Evolutionary conservation across 1,284 basidiomycete species (phyloP).

Genomic region (Trametes versicolor): DNA sequence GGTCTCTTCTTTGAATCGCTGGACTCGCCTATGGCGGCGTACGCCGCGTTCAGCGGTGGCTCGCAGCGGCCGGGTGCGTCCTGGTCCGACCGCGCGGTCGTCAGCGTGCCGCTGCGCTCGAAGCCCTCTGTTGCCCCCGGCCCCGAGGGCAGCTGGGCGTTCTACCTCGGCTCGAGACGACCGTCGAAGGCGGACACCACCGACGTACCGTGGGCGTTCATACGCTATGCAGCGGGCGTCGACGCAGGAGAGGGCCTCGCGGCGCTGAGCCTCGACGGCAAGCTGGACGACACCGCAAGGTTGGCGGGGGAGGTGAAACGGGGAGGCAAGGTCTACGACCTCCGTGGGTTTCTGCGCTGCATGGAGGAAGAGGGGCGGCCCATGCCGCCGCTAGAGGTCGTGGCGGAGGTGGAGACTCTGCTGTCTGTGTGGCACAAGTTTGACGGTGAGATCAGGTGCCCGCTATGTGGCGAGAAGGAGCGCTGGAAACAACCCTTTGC

Average conservation of each 20-base stretch:
- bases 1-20: too few relatives aligned
- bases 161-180: background rate
- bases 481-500: too few relatives aligned
- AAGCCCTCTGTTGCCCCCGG: background rate
- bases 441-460: background rate
- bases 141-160: background rate
- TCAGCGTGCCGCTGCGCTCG: background rate
- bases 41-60: background rate
- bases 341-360: conserved; percentile 1
- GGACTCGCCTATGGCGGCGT: background rate
- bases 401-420: background rate
- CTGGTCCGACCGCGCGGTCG: background rate
- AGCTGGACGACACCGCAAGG: too few relatives aligned
- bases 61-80: background rate
- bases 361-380: conserved; percentile 3
- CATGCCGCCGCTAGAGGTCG: background rate
- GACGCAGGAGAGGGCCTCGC: background rate
- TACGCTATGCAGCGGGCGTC: background rate
- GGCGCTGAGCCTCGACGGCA: too few relatives aligned
- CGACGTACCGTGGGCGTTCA: conserved; percentile 1
- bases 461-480: too few relatives aligned
- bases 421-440: background rate
- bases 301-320: too few relatives aligned
- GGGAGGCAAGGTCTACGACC: background rate
- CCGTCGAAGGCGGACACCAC: background rate